Evolutionary conservation across 208 protist genomes (phyloP).

Genomic region (Leishmania amazonensis): DNA sequence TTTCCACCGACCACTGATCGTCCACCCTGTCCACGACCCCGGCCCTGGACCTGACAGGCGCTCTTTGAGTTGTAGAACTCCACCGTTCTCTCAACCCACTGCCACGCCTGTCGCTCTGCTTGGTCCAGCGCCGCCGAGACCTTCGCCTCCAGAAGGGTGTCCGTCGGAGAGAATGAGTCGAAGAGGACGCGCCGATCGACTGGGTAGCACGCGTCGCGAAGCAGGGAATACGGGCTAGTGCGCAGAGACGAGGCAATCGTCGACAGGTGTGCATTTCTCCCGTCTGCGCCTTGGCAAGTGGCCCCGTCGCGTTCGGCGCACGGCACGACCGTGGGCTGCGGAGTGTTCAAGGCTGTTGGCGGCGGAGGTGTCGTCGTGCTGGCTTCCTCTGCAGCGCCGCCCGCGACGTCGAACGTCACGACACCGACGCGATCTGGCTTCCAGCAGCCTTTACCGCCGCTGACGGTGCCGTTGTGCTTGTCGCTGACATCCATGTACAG

Average conservation of each 20-base stretch:
- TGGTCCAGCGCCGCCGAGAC: conserved; percentile 2
- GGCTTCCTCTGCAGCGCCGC: neutral
- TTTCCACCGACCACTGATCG: neutral
- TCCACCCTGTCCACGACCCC: conserved; percentile 3
- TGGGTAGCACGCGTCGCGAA: conserved; percentile 35
- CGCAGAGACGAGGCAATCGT: conserved; percentile 2
- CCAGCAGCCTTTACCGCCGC: neutral
- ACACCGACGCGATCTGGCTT: conserved; percentile 27
- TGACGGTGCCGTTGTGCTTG: neutral
- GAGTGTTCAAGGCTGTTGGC: neutral
- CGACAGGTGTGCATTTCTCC: neutral
- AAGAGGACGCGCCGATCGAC: conserved; percentile 21
- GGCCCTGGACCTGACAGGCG: neutral
- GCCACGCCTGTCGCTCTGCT: conserved; percentile 26
- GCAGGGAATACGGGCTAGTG: conserved; percentile 24
- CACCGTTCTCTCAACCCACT: conserved; percentile 46
- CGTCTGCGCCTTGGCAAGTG: conserved; percentile 5
- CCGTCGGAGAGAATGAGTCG: neutral
- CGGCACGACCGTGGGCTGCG: conserved; percentile 6
- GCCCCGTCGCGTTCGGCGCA: neutral
- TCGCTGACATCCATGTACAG: conserved; percentile 23
- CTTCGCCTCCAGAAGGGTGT: neutral
- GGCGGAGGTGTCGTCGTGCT: neutral
- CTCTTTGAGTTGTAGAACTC: conserved; percentile 20
- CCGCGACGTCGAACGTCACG: conserved; percentile 28